Percentiles rank a stretch among this genome's conserved stretches.
These are phyloP conservation scores for Tolypocladium pustulatum DNA, from an alignment of 2,329 filamentous ascomycete genomes.

Conservation along the genomic window DNA sequence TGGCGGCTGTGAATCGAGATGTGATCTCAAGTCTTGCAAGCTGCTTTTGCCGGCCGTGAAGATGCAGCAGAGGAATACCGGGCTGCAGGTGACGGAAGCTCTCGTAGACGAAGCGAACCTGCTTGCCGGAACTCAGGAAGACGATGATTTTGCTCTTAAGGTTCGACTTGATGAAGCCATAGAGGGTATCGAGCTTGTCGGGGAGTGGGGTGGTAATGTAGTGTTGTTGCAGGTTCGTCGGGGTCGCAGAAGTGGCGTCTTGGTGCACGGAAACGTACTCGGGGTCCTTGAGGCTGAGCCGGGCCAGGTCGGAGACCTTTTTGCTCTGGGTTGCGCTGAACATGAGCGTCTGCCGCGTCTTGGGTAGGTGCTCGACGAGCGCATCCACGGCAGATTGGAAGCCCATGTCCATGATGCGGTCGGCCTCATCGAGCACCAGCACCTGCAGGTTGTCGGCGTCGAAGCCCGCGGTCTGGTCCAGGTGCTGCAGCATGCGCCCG, in stretches of 20 bases:
- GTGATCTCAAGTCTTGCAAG: slow-evolving; percentile 81
- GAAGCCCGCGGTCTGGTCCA: slow-evolving; percentile 86
- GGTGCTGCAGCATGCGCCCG: slow-evolving; percentile 86
- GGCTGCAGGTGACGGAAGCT: slow-evolving; percentile 87
- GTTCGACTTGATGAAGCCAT: slow-evolving; percentile 83
- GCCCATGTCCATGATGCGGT: slow-evolving; percentile 96
- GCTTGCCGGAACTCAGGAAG: slow-evolving; percentile 90
- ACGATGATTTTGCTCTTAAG: slow-evolving; percentile 92
- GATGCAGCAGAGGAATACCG: slow-evolving; percentile 82
- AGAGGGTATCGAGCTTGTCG: slow-evolving; percentile 86
- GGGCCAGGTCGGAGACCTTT: slow-evolving; percentile 81
- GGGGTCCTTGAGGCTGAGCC: slow-evolving; percentile 78
- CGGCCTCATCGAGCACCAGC: slow-evolving; percentile 88
- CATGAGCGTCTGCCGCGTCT: slow-evolving; percentile 76
- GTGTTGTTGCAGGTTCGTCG: slow-evolving; percentile 75
- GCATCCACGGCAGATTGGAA: slow-evolving; percentile 88
- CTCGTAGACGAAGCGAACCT: slow-evolving; percentile 93
- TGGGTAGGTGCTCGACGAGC: slow-evolving; percentile 82
- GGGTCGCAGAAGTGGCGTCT: slow-evolving; percentile 67
- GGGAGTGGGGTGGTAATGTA: slow-evolving; percentile 78
- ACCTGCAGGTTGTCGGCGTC: slow-evolving; percentile 87
- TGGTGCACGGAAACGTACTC: slow-evolving; percentile 96
- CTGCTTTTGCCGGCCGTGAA: slow-evolving; percentile 92
- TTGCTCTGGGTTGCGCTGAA: slow-evolving; percentile 97
- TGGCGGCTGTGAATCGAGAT: slow-evolving; percentile 66